Conservation (phyloP, 208 protist genomes). For the Crithidia expoeki region DNA sequence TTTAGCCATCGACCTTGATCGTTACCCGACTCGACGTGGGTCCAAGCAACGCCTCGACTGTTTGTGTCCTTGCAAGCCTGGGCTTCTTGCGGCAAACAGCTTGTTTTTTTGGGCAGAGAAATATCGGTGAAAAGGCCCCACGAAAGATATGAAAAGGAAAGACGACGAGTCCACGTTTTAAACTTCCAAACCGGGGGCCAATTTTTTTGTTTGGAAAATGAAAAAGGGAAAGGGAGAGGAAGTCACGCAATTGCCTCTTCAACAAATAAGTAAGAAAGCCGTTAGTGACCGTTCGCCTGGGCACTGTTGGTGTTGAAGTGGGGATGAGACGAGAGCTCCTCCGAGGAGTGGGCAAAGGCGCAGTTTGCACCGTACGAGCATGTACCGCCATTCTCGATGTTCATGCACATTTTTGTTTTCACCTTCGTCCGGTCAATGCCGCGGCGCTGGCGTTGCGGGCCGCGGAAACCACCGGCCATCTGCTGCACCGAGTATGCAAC, state of each 20-base stretch:
- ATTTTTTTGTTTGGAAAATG: neutral
- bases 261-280: no score
- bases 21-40: no score
- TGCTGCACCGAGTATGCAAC: conserved; percentile 42
- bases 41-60: neutral
- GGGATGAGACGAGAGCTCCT: conserved; percentile 69
- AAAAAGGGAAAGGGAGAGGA: neutral
- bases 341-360: conserved; percentile 85
- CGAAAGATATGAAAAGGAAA: neutral
- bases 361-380: conserved; percentile 87
- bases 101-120: conserved; percentile 4
- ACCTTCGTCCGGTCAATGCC: conserved; percentile 84
- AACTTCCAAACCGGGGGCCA: neutral
- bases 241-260: no score
- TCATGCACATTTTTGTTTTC: conserved; percentile 95
- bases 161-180: neutral
- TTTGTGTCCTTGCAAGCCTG: no score
- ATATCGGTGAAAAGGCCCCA: neutral
- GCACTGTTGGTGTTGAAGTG: conserved; percentile 34
- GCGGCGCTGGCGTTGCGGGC: conserved; percentile 48
- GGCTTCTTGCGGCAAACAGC: no score
- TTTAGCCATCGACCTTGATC: neutral
- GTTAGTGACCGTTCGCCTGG: conserved; percentile 3
- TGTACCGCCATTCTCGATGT: conserved; percentile 84
- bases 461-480: conserved; percentile 33